Percentiles rank a stretch among this genome's conserved stretches.
These are phyloP conservation scores for Tagetes patula DNA, from an alignment of 129 eudicot species.

Conservation along the genomic window DNA sequence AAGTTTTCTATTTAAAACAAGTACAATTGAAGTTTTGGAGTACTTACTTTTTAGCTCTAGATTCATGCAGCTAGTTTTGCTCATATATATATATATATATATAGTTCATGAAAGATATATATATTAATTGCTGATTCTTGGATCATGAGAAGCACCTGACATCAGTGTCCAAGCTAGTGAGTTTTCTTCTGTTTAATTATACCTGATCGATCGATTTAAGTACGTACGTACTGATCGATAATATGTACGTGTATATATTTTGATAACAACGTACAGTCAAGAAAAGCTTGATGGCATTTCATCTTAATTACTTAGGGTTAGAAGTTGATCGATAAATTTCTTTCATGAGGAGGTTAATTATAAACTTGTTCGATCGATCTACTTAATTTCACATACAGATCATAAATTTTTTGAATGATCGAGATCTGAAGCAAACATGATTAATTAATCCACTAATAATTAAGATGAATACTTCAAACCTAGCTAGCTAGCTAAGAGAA, in stretches of 20 bases:
- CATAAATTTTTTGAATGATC: slow-evolving; percentile 3
- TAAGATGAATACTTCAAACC: slow-evolving; percentile 40
- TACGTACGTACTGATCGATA: too few relatives aligned
- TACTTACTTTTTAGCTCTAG: slow-evolving; percentile 23
- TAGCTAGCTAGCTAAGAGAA: slow-evolving; percentile 17
- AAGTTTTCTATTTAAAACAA: slow-evolving; percentile 33
- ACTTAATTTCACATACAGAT: not conserved
- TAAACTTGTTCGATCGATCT: slow-evolving; percentile 26
- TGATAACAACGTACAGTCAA: slow-evolving; percentile 22
- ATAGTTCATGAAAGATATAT: not conserved
- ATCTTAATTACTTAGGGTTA: slow-evolving; percentile 8
- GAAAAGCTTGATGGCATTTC: slow-evolving; percentile 25
- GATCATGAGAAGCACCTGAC: slow-evolving; percentile 17
- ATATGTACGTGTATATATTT: not conserved
- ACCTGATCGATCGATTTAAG: not conserved
- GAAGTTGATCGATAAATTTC: not conserved
- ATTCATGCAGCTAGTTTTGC: not conserved
- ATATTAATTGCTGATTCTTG: slow-evolving; percentile 8
- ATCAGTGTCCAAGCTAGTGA: slow-evolving; percentile 26
- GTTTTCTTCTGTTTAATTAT: slow-evolving; percentile 15
- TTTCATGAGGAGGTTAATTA: not conserved
- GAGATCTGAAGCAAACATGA: slow-evolving; percentile 20
- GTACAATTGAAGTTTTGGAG: slow-evolving; percentile 24
- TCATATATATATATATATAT: too few relatives aligned
- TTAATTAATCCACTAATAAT: slow-evolving; percentile 14